These are phyloP conservation scores for Malassezia vespertilionis DNA, from an alignment of 1,284 basidiomycete genomes.

Conservation along the genomic window DNA sequence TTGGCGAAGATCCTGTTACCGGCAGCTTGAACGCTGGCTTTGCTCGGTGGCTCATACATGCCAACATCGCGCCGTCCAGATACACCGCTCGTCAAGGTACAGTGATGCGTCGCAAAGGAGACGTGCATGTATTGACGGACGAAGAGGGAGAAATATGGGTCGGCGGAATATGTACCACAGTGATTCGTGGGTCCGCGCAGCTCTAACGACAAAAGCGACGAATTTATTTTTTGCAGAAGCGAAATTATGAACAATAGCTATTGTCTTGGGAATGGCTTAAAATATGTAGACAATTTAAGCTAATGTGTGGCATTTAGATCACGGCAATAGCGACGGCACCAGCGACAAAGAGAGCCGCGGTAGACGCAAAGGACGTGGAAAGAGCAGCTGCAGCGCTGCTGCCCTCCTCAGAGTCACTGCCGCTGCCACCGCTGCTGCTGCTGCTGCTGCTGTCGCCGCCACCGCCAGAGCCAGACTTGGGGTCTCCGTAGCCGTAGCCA, in stretches of 20 bases:
- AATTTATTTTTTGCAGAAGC: too few relatives aligned
- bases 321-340: too few relatives aligned
- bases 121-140: not conserved
- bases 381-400: too few relatives aligned
- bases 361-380: too few relatives aligned
- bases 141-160: conserved; percentile 1
- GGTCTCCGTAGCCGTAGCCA: not conserved
- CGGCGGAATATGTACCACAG: not conserved
- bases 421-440: not conserved
- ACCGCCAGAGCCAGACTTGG: not conserved
- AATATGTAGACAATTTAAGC: too few relatives aligned
- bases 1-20: conserved; percentile 32
- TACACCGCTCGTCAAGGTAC: conserved; percentile 11
- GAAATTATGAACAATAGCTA: too few relatives aligned
- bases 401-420: too few relatives aligned
- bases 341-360: too few relatives aligned
- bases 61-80: not conserved
- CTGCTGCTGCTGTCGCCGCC: not conserved
- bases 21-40: conserved; percentile 36
- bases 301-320: too few relatives aligned
- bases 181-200: too few relatives aligned
- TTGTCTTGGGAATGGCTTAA: too few relatives aligned
- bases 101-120: not conserved
- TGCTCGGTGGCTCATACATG: conserved; percentile 22
- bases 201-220: too few relatives aligned